Evolutionary conservation across 116 monocot species (phyloP), one percentile per base, ranked within the genome.

Genomic region (Trichopus zeylanicus): DNA sequence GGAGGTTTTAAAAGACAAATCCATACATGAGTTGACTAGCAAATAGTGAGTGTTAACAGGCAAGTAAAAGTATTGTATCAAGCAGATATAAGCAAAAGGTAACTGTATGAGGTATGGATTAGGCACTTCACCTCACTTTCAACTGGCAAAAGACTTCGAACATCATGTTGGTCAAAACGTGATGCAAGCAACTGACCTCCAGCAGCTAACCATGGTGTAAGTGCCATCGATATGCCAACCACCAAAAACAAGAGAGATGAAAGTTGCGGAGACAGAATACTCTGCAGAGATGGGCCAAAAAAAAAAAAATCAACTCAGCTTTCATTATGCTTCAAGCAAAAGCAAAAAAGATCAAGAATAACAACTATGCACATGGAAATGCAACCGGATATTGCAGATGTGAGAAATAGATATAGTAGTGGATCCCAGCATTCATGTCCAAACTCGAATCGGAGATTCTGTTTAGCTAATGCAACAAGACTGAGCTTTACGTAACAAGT

Each of bases 181-280:
- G 95, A 90, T 22, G 90, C 90, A 60, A 97, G 71, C 35, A 87
- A 70, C 73, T 97, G 95, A 18, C 95, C 95, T 64, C 87, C 87
- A 65, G 81, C 95, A 25, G 95, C 95, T 70, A 97, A 69, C 81
- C 81, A 97, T 71, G 95, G 95, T 24, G 90, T 97, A 31, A 97
- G 48, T 67, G 90, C 95, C 95, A 97, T 97, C 46, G 95, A 97
- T 57, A 90, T 83, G 24, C 95, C 95, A 66, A 97, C 95, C 54
- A 90, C 90, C 72, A 97, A 73, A 67, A 97, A 97, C 20, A 97
- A 70, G 70, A 97, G 73, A 4, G 95, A 97, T 38, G 95, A 90
- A 65, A 84, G 76, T 46, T 75, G 84, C 33, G 81, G 64, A 51
- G 95, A 83, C 52, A 97, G 55, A 57, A 97, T 85, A 30, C 95